These are phyloP conservation scores for Aspergillus arachidicola DNA, from an alignment of 2,329 filamentous ascomycete species.

Conservation along the genomic window DNA sequence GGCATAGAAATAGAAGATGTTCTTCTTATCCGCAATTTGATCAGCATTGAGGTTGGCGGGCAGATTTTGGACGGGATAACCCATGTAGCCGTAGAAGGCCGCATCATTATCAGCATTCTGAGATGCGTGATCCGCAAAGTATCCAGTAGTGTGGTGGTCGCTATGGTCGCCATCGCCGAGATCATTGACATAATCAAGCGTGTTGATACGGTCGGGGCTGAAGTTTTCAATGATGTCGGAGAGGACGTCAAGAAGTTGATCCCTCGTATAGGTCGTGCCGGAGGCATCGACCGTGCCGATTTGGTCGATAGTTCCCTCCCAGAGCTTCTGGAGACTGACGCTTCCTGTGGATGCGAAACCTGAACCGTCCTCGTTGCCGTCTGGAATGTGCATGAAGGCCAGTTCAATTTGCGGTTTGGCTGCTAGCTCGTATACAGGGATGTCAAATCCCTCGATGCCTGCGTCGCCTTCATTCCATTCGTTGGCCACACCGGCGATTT, in stretches of 20 bases:
- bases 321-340: constrained; percentile 19
- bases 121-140: constrained; percentile 11
- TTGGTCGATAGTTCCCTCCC: constrained; percentile 12
- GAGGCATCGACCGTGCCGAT: constrained; percentile 13
- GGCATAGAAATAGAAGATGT: constrained; percentile 14
- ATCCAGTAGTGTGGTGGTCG: constrained; percentile 18
- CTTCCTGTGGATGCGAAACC: constrained; percentile 12
- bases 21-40: constrained; percentile 10
- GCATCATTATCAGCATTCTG: not conserved
- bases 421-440: constrained; percentile 14
- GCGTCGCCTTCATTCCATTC: constrained; percentile 16
- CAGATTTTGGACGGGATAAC: not conserved
- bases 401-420: constrained; percentile 14
- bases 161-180: constrained; percentile 19
- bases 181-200: constrained; percentile 15
- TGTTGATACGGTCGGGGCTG: constrained; percentile 17
- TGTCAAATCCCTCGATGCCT: constrained; percentile 11
- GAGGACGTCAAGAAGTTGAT: constrained; percentile 10
- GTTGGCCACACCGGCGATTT: constrained; percentile 15
- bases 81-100: constrained; percentile 7
- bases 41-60: constrained; percentile 4
- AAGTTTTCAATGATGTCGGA: constrained; percentile 12
- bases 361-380: constrained; percentile 16
- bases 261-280: constrained; percentile 11
- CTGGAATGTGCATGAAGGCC: constrained; percentile 18